Percentiles rank a stretch among this genome's conserved stretches.
These are phyloP conservation scores for Auxenochlorella pyrenoidosa DNA, from an alignment of 139 green algal species.

Conservation along the genomic window DNA sequence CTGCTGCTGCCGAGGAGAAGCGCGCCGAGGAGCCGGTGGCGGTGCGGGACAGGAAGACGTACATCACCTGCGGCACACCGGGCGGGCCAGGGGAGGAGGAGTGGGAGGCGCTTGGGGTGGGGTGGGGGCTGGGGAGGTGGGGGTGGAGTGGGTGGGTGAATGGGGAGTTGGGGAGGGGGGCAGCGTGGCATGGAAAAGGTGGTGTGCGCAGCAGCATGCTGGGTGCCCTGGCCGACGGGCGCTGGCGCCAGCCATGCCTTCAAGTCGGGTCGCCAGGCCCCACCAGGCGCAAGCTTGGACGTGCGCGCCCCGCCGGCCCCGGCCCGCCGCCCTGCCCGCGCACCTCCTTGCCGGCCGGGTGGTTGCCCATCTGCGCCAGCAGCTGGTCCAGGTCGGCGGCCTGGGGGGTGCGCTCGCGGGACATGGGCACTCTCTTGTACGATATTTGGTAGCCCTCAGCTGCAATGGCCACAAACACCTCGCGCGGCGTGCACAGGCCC, in stretches of 20 bases:
- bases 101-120: not conserved
- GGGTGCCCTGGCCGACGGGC: too few relatives aligned
- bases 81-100: not conserved
- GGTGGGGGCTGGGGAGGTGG: not conserved
- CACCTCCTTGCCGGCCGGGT: constrained; percentile 44
- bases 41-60: constrained; percentile 81
- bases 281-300: too few relatives aligned
- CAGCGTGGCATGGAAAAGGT: not conserved
- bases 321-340: not conserved
- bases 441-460: constrained; percentile 71
- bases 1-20: constrained; percentile 66
- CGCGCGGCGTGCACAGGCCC: constrained; percentile 50
- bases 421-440: constrained; percentile 87
- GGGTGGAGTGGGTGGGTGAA: not conserved
- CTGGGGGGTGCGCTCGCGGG: constrained; percentile 83
- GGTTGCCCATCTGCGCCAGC: constrained; percentile 59
- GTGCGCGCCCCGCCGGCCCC: not conserved
- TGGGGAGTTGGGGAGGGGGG: not conserved
- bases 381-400: constrained; percentile 81
- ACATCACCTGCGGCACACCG: constrained; percentile 37
- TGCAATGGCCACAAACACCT: constrained; percentile 68
- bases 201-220: not conserved
- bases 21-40: constrained; percentile 73
- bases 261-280: too few relatives aligned
- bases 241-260: too few relatives aligned